These are phyloP conservation scores for Pseudogymnoascus sp. DNA, from an alignment of 2,329 filamentous ascomycete genomes.

Conservation along the genomic window DNA sequence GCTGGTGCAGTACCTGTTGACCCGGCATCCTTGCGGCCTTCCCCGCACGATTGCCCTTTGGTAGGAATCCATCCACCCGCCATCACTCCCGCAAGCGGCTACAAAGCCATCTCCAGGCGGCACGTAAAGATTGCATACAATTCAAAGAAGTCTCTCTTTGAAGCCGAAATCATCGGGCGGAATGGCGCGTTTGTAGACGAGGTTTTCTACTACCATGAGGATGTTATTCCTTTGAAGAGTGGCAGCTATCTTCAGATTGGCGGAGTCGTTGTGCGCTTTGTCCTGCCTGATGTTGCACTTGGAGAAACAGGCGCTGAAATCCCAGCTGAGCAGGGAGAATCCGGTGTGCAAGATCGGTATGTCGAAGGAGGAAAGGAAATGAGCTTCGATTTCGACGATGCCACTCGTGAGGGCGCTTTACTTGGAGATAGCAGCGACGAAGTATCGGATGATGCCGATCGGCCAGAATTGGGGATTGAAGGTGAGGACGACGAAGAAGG, in stretches of 20 bases:
- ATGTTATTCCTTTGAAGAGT: slow-evolving; percentile 50
- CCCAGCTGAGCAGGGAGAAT: slow-evolving; percentile 36
- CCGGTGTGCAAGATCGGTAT: slow-evolving; percentile 39
- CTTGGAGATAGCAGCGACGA: slow-evolving; percentile 45
- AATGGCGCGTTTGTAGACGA: slow-evolving; percentile 66
- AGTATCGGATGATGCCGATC: slow-evolving; percentile 20
- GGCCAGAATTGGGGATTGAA: slow-evolving; percentile 11
- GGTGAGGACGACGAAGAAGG: slow-evolving; percentile 19
- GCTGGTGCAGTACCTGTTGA: slow-evolving; percentile 52
- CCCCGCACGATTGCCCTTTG: slow-evolving; percentile 53
- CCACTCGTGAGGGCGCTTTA: slow-evolving; percentile 45
- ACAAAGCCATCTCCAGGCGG: slow-evolving; percentile 64
- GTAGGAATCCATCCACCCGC: slow-evolving; percentile 65
- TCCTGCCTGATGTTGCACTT: slow-evolving; percentile 54
- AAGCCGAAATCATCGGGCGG: slow-evolving; percentile 46
- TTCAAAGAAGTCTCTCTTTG: slow-evolving; percentile 51
- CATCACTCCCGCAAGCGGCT: slow-evolving; percentile 50
- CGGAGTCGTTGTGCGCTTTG: slow-evolving; percentile 58
- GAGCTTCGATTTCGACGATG: slow-evolving; percentile 64
- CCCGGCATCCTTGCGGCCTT: slow-evolving; percentile 49
- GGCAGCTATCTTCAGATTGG: slow-evolving; percentile 64
- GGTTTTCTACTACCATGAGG: slow-evolving; percentile 42
- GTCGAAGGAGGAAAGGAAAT: slow-evolving; percentile 57
- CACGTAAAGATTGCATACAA: slow-evolving; percentile 68
- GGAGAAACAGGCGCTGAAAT: slow-evolving; percentile 52